A percentile compares a stretch with the other conserved stretches of the same genome.
These are phyloP conservation scores for Solanum chaucha DNA, from an alignment of 257 asterid species.

Conservation along the genomic window DNA sequence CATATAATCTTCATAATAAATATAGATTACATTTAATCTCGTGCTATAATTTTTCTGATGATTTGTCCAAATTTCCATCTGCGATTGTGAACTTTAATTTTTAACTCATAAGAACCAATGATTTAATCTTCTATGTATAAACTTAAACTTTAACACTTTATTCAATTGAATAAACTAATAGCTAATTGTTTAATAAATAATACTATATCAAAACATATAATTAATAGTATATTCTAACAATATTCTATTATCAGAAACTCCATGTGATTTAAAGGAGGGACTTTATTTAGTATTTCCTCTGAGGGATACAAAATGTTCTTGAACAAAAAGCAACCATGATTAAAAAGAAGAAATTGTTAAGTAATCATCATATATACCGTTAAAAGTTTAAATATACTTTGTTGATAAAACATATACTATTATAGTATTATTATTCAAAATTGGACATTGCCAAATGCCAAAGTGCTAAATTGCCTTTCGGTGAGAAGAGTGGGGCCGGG, in stretches of 20 bases:
- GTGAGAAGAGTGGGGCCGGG: background rate
- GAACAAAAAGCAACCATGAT: background rate
- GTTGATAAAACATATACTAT: background rate
- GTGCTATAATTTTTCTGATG: background rate
- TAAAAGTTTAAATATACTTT: background rate
- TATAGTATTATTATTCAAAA: background rate
- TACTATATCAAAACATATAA: too few species aligned
- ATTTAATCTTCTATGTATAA: background rate
- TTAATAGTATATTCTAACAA: too few species aligned
- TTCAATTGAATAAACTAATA: too few species aligned
- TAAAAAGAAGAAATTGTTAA: background rate
- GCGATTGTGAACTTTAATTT: background rate
- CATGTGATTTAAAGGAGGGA: background rate
- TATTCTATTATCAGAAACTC: background rate
- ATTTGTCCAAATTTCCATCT: background rate
- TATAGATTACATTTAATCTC: background rate
- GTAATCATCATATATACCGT: background rate
- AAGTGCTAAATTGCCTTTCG: background rate
- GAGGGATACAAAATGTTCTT: background rate
- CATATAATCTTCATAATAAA: too few species aligned
- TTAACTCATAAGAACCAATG: too few species aligned
- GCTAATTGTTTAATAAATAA: too few species aligned
- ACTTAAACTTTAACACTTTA: background rate
- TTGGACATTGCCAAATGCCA: background rate
- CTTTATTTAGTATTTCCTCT: background rate